Evolutionary conservation across 1,284 basidiomycete genomes (phyloP), one percentile per base, ranked within the genome.

Genomic region (Chiua sp.): DNA sequence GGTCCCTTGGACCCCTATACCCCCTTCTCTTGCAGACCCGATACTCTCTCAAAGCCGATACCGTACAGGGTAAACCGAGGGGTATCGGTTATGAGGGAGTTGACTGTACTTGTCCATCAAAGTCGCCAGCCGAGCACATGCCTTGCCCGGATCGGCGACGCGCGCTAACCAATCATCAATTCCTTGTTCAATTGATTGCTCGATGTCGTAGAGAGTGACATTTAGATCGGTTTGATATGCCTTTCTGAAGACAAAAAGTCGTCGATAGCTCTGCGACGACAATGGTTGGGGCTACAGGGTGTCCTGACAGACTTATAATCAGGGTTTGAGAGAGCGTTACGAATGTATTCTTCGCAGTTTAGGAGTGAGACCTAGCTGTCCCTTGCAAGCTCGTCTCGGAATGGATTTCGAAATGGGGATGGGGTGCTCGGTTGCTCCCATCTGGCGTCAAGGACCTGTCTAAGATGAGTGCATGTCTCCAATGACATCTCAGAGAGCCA

Each of bases 21-120:
- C n/a, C n/a, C n/a, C n/a, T n/a, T n/a, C n/a, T n/a, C n/a, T n/a
- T n/a, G n/a, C n/a, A n/a, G n/a, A n/a, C n/a, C n/a, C n/a, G n/a
- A n/a, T n/a, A n/a, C n/a, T n/a, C n/a, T n/a, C n/a, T n/a, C n/a
- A n/a, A n/a, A n/a, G n/a, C n/a, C n/a, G n/a, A n/a, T n/a, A n/a
- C n/a, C n/a, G n/a, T n/a, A n/a, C n/a, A n/a, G n/a, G n/a, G n/a
- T n/a, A n/a, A n/a, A n/a, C n/a, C n/a, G n/a, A n/a, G n/a, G n/a
- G n/a, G n/a, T n/a, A n/a, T n/a, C n/a, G n/a, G n/a, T n/a, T n/a
- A n/a, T n/a, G n/a, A n/a, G n/a, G n/a, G n/a, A n/a, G n/a, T n/a
- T n/a, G n/a, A n/a, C n/a, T n/a, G n/a, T 81, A 80, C n/a, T 61
- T 35, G 30, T 53, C 39, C 11, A 76, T 65, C 46, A 70, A 70